Base-by-base conservation (phyloP, 139 green algal species). In the Tetradesmus obliquus region DNA sequence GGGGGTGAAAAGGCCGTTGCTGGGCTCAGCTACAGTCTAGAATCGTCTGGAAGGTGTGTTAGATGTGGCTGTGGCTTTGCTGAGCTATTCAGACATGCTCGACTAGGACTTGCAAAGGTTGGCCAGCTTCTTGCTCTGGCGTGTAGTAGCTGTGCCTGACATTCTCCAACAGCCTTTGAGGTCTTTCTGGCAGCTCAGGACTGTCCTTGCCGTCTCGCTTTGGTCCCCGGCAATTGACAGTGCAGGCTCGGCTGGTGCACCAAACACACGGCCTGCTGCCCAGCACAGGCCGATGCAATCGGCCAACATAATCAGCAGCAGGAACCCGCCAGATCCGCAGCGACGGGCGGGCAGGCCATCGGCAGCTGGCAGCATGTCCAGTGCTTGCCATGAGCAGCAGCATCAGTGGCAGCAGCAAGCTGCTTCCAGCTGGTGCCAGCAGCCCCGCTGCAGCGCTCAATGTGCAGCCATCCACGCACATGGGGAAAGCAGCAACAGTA, bases 171-270 rank as follows among this genome's bases (percentile, higher is more conserved):
- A 24, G 12, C 15, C 15, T 19, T 76, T 76, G 8, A 3, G 5
- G 66, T 19, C 5, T 24, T 24, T 24, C 66, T 24, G 3, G 5
- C 6, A 71, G 60, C 9, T 71, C 7, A 19, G 19, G 17, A 76
- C 66, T 76, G 66, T 76, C 66, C 66, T 76, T 19, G 17, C 66
- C 2, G n/a, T 17, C 66, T 19, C 60, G 60, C 9, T 15, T 20
- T 12, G 60, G 10, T 71, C 3, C 17, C 6, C 66, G 66, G 5
- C 66, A 24, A 13, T 20, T 76, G n/a, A 24, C 66, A 24, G 15
- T 76, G 66, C 66, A 76, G 66, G 66, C 66, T 76, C 66, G 66
- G 66, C 66, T 76, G n/a, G 66, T 76, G 66, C 66, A 76, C 66
- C 15, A 76, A 9, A 76, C 66, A 24, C 66, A 76, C 66, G 66